A percentile compares a stretch with the other conserved stretches of the same genome.
Conservation (phyloP, 1,284 basidiomycete species). For the Trichosporon sp. region DNA sequence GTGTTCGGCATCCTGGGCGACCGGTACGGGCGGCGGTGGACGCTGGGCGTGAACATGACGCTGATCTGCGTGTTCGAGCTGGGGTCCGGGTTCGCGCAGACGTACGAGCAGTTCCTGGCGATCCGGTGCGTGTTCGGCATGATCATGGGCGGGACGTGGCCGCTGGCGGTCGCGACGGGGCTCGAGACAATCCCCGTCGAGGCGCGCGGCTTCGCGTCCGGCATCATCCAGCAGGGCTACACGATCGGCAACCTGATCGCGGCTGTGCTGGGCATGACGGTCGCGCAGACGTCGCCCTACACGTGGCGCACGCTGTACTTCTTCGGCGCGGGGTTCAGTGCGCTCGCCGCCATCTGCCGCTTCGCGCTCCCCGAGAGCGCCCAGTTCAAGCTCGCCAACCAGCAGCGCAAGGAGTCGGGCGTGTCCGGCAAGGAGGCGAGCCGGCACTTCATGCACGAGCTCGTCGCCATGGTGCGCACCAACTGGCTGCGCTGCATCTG, state of each 20-base stretch:
- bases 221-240: conserved; percentile 76
- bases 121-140: conserved; percentile 69
- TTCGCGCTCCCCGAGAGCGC: conserved; percentile 70
- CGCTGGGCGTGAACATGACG: conserved; percentile 69
- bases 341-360: conserved; percentile 67
- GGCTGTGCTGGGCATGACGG: conserved; percentile 61
- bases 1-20: conserved; percentile 73
- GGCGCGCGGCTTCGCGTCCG: conserved; percentile 76
- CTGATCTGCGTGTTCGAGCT: conserved; percentile 72
- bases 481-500: conserved; percentile 80
- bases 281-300: conserved; percentile 35
- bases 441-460: conserved; percentile 66
- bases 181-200: conserved; percentile 85
- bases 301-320: conserved; percentile 53
- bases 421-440: conserved; percentile 53
- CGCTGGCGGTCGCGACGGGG: conserved; percentile 51
- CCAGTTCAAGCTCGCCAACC: conserved; percentile 56
- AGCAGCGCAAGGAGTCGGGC: conserved; percentile 44
- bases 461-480: conserved; percentile 64
- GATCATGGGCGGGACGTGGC: conserved; percentile 66
- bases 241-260: conserved; percentile 56
- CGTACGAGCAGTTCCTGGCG: conserved; percentile 53
- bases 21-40: conserved; percentile 89
- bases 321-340: conserved; percentile 59
- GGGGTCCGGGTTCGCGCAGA: conserved; percentile 56